Base-by-base conservation (phyloP, 768 basidiomycete species). In the Suillus hirtellus region DNA sequence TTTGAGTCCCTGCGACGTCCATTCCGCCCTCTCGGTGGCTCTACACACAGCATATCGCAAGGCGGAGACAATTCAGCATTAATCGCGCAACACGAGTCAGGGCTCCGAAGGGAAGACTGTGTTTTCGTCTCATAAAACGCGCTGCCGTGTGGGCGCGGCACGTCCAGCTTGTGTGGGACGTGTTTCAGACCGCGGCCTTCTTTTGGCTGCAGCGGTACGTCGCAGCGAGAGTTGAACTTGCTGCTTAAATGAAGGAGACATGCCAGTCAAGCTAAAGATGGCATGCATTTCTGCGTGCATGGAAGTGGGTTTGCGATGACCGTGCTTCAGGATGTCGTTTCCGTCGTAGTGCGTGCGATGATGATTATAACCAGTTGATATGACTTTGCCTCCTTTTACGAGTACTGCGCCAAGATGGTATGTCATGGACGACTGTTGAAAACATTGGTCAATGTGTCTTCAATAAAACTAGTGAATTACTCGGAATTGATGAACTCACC, bases 201-300 rank as follows among this genome's bases (percentile, higher is more conserved):
- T 46, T 64, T 63, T 63, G 17, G 24, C 50, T 62, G 62, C 62
- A 64, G 73, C 68, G 67, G 67, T 71, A 46, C 69, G 71, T 66
- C 69, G 71, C 64, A 70, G 74, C 68, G 50, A 69, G 67, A 66
- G 69, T 83, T 81, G 77, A 82, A 83, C 78, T 74, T 83, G 84
- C 75, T 77, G 80, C 78, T 81, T 82, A 76, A 80, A 81, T 64
- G 82, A 79, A 56, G 83, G 82, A 50, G 80, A 78, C 78, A 76
- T 77, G 75, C 81, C 76, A 69, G 81, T 83, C 61, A 81, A 68
- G 66, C 74, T 84, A 72, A 81, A 83, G 63, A 86, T 86, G 35
- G 80, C 81, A 65, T 86, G 81, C 86, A 86, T 86, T 74, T 85
- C 83, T 3, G 85, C 84, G 66, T 86, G 84, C 83, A 86, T 77